Percentiles rank a stretch among this genome's conserved stretches.
These are phyloP conservation scores for Emergomyces orientalis DNA, from an alignment of 2,329 filamentous ascomycete genomes.

Conservation along the genomic window DNA sequence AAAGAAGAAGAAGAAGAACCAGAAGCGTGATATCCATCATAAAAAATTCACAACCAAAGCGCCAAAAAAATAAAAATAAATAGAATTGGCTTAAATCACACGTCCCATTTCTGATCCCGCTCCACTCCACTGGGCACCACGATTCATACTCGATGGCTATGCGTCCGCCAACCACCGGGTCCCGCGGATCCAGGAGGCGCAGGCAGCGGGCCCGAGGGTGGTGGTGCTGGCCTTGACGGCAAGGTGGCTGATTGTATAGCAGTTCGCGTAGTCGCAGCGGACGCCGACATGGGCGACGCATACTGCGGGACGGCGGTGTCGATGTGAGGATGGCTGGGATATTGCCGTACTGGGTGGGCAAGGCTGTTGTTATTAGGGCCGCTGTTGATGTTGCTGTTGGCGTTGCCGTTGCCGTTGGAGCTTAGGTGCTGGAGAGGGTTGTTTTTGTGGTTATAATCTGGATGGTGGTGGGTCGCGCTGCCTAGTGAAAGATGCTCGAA, in stretches of 20 bases:
- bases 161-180: not conserved
- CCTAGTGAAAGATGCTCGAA: conserved; percentile 37
- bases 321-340: conserved; percentile 8
- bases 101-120: not conserved
- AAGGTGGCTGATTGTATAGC: conserved; percentile 48
- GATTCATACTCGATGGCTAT: conserved; percentile 1
- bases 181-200: conserved; percentile 41
- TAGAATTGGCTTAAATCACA: not conserved
- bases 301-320: conserved; percentile 9
- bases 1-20: too few species aligned
- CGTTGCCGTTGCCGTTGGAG: not conserved
- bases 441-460: conserved; percentile 9
- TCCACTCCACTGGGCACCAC: not conserved
- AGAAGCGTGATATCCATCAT: too few species aligned
- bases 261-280: conserved; percentile 21
- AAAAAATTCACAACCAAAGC: not conserved
- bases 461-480: conserved; percentile 3
- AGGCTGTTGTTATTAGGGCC: too few species aligned
- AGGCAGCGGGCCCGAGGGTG: conserved; percentile 48
- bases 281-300: conserved; percentile 12
- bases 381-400: not conserved
- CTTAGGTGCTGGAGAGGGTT: not conserved
- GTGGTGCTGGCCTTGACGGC: conserved; percentile 54
- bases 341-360: conserved; percentile 4
- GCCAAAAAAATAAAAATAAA: not conserved